Evolutionary conservation across 306 rosid genomes (phyloP), one percentile per base, ranked within the genome.

Genomic region (Vigna angularis): DNA sequence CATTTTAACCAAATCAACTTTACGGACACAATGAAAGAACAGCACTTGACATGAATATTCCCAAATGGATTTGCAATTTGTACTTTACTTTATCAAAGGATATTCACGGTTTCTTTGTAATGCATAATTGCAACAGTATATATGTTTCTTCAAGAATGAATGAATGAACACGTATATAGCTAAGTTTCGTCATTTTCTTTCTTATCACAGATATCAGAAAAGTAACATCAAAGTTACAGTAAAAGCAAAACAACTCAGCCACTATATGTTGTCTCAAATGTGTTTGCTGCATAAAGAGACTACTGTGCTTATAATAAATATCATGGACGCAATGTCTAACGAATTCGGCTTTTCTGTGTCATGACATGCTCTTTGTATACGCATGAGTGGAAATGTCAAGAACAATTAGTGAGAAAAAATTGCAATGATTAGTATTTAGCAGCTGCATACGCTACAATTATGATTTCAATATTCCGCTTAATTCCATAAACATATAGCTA

Each of bases 1-100:
- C 67, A 73, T 82, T 76, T 79, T 49, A 78, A 66, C 75, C 83
- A 78, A 66, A 38, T 74, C 77, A 73, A 70, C 84, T 72, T 77
- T 71, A 12, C 59, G 47, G 47, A 66, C 71, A 58, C 20, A 61
- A 58, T 32, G 79, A 48, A 68, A 15, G 67, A 30, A 51, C 63
- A 64, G 52, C 74, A 65, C 71, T 66, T 66, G 71, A 66, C 40
- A 63, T 82, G 89, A 84, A 88, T 88, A 86, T 83, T 84, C 88
- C 34, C 71, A 69, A 83, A 73, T 72, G 75, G 79, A 80, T 88
- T 78, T 83, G 69, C 57, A 62, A 49, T 72, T 72, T 75, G 78
- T 66, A 67, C 65, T 84, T 66, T 32, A 66, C 86, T 83, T 83
- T 40, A 71, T 78, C 75, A 16, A 65, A 73, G 74, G 75, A 82